phyloP scores from a whole-genome alignment of 1,284 basidiomycete species.

The Lignosus rhinocerotis region DNA sequence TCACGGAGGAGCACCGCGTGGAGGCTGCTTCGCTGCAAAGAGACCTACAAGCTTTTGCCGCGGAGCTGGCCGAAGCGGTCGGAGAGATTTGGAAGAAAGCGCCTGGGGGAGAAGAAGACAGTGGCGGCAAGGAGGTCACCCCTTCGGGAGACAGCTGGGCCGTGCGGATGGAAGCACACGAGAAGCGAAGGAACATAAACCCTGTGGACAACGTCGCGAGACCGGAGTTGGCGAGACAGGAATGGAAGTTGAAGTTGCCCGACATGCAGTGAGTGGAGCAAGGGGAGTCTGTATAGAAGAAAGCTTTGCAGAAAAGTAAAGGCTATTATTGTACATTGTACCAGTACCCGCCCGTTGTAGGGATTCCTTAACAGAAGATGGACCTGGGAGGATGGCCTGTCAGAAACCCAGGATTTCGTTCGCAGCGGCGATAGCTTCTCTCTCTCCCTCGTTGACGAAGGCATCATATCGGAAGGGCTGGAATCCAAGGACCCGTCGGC shows the following conservation, averaged over 20 bases:
- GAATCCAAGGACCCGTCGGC: conserved; percentile 37
- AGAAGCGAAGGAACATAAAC: conserved; percentile 50
- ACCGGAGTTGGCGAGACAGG: conserved; percentile 50
- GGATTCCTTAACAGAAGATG: background rate
- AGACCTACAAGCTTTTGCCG: conserved; percentile 52
- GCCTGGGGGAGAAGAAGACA: conserved; percentile 27
- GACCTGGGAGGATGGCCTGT: background rate
- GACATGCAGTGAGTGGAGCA: background rate
- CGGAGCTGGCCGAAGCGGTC: conserved; percentile 50
- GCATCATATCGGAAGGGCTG: conserved; percentile 31
- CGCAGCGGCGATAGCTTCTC: conserved; percentile 23
- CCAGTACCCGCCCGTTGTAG: background rate
- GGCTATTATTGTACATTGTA: conserved; percentile 10
- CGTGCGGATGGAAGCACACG: conserved; percentile 58
- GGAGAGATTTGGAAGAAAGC: conserved; percentile 61
- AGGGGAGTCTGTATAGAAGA: background rate
- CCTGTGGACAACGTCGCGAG: conserved; percentile 59
- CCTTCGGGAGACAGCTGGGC: conserved; percentile 51
- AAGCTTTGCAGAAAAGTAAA: background rate
- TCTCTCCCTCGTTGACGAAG: conserved; percentile 24
- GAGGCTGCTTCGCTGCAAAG: conserved; percentile 59
- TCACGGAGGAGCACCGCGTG: conserved; percentile 57
- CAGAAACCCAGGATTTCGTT: conserved; percentile 27
- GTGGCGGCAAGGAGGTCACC: conserved; percentile 37
- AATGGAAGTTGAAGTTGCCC: conserved; percentile 53